Evolutionary conservation across 306 rosid genomes (phyloP).

Genomic region (Casuarina equisetifolia): DNA sequence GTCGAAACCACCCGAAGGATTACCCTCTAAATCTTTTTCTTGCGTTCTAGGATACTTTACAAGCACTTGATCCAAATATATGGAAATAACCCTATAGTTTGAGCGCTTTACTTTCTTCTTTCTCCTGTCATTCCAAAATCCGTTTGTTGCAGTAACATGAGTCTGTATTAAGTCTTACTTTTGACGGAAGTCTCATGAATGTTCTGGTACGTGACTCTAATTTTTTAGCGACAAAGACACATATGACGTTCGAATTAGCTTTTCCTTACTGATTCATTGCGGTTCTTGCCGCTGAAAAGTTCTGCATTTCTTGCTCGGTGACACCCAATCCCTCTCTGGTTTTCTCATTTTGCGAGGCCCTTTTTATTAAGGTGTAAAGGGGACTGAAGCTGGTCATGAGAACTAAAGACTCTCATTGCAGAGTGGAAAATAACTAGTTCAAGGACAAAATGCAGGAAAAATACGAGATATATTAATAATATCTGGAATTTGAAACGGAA

Average conservation of each 20-base stretch:
- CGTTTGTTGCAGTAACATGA: too few relatives aligned
- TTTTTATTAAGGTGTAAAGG: background rate
- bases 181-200: too few relatives aligned
- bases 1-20: too few relatives aligned
- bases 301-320: background rate
- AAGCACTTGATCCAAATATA: background rate
- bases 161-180: too few relatives aligned
- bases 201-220: too few relatives aligned
- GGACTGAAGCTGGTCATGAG: background rate
- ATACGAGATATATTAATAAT: conserved; percentile 1
- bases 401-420: background rate
- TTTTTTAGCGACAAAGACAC: too few relatives aligned
- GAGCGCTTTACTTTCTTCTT: too few relatives aligned
- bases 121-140: too few relatives aligned
- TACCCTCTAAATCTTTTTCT: background rate
- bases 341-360: background rate
- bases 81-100: background rate
- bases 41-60: background rate
- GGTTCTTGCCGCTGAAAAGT: background rate
- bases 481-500: background rate
- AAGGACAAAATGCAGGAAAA: background rate
- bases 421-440: background rate
- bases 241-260: background rate
- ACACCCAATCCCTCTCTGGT: background rate
- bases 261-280: background rate